Evolutionary conservation across 2,329 filamentous ascomycete genomes (phyloP).

Genomic region (Hymenoscyphus occultus): DNA sequence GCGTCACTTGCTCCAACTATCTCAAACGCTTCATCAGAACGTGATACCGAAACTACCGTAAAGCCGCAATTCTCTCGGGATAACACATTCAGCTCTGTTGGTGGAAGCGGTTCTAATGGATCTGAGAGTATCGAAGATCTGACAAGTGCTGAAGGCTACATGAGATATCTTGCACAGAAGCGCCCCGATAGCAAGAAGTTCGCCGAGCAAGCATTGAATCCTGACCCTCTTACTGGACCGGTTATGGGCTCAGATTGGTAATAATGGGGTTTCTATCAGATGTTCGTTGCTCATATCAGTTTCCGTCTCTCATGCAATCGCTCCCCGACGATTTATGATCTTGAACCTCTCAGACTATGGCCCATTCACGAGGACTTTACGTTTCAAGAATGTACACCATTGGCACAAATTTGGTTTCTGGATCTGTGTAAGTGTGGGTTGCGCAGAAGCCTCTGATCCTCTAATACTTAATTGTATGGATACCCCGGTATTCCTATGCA

Average conservation of each 20-base stretch:
- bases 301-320: not conserved
- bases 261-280: not conserved
- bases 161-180: constrained; percentile 29
- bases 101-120: constrained; percentile 25
- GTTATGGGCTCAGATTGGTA: constrained; percentile 24
- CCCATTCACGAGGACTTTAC: not conserved
- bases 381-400: not conserved
- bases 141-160: constrained; percentile 27
- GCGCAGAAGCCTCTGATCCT: not conserved
- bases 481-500: constrained; percentile 3
- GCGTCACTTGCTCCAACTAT: constrained; percentile 34
- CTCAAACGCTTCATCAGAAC: constrained; percentile 17
- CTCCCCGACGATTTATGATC: not conserved
- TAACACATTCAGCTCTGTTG: constrained; percentile 11
- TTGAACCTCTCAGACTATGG: not conserved
- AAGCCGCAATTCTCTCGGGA: constrained; percentile 15
- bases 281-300: not conserved
- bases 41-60: constrained; percentile 14
- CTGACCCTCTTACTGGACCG: constrained; percentile 22
- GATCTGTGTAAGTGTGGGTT: constrained; percentile 9
- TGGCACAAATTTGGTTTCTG: constrained; percentile 1
- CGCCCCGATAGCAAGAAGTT: constrained; percentile 23
- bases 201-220: constrained; percentile 22
- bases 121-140: constrained; percentile 10
- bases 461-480: constrained; percentile 3